Conservation (phyloP, 805 yeast genomes). For the Danielia reshetovae region DNA sequence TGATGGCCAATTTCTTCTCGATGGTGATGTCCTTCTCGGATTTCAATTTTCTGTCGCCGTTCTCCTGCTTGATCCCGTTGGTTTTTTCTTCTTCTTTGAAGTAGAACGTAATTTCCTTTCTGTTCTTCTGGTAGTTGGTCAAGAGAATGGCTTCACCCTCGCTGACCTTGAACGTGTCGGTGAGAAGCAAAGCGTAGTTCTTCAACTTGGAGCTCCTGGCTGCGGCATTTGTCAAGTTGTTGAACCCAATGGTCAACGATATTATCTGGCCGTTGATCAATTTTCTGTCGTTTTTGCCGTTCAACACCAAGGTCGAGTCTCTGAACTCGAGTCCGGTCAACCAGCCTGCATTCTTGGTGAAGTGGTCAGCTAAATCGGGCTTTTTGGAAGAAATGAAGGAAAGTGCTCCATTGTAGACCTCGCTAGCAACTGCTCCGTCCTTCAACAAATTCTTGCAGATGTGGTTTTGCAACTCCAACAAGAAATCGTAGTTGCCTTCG, state of each 20-base stretch:
- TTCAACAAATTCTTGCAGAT: constrained; percentile 52
- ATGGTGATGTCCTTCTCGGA: constrained; percentile 36
- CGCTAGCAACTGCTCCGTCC: constrained; percentile 64
- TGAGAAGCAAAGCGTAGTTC: constrained; percentile 65
- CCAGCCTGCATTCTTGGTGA: constrained; percentile 83
- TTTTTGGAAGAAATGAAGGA: constrained; percentile 53
- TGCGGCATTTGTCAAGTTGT: constrained; percentile 48
- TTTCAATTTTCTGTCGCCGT: constrained; percentile 24
- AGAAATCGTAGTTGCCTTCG: constrained; percentile 74
- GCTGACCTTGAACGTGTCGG: constrained; percentile 77
- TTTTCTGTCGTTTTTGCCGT: constrained; percentile 64
- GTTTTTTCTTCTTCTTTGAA: constrained; percentile 69
- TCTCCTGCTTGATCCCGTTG: constrained; percentile 14
- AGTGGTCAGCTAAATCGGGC: constrained; percentile 60
- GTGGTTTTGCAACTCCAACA: constrained; percentile 64
- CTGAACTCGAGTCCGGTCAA: constrained; percentile 85
- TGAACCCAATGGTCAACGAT: constrained; percentile 74
- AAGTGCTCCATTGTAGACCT: constrained; percentile 62
- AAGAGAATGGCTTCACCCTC: constrained; percentile 58
- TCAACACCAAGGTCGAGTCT: constrained; percentile 71
- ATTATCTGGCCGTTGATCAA: constrained; percentile 72
- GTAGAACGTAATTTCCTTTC: constrained; percentile 77
- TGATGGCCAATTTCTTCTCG: constrained; percentile 27
- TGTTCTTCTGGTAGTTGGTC: constrained; percentile 69
- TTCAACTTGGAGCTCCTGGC: constrained; percentile 48